Conservation (phyloP, 176 grass and related monocot species). For the Triticum turgidum region DNA sequence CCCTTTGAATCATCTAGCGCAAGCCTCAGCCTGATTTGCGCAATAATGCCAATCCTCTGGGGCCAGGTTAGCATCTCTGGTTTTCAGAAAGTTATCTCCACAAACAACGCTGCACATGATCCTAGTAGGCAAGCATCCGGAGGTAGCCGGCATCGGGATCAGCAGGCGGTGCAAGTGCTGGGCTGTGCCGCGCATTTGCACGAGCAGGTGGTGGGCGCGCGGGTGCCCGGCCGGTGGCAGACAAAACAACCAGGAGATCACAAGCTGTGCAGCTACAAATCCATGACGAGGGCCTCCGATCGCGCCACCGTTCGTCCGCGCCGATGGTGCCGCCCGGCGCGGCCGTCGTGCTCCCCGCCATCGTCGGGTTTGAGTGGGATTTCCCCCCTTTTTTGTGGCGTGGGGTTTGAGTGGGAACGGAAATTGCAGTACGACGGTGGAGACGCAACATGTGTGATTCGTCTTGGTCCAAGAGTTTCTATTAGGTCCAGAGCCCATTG, state of each 20-base stretch:
- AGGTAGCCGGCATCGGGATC: not conserved
- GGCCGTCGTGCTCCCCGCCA: not conserved
- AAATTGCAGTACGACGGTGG: not conserved
- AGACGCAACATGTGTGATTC: not conserved
- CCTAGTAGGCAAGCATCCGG: too few relatives aligned
- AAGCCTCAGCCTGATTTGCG: not conserved
- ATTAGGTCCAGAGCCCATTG: not conserved
- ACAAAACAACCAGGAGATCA: not conserved
- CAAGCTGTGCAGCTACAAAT: not conserved
- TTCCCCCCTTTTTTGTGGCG: not conserved
- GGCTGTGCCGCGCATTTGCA: not conserved
- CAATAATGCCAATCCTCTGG: not conserved
- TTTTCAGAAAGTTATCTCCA: not conserved
- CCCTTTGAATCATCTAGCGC: not conserved
- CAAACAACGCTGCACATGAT: not conserved
- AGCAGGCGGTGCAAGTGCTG: conserved; percentile 1
- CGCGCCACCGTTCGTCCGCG: not conserved
- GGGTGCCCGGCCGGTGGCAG: not conserved
- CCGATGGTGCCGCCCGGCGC: not conserved
- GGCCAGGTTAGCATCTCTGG: not conserved
- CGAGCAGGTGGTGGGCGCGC: conserved; percentile 1
- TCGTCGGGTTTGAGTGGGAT: not conserved
- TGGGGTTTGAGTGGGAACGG: not conserved
- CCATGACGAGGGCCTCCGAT: not conserved
- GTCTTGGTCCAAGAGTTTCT: not conserved